Conservation (phyloP, 1,139 yeast genomes). For the Blastobotrys proliferans region DNA sequence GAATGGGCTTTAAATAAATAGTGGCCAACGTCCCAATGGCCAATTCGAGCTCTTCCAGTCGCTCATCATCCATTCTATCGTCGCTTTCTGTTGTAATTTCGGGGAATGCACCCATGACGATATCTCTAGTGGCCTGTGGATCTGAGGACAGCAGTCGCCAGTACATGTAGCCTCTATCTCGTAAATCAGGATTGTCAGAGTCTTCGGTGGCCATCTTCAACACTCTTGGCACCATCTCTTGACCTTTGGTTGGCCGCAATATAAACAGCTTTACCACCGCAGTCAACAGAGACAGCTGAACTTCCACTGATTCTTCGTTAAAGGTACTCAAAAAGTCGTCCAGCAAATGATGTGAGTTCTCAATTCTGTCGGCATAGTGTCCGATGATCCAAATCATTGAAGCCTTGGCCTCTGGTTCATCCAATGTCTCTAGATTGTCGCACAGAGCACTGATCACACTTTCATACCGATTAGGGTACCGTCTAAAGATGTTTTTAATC, state of each 20-base stretch:
- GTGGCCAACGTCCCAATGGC: slow-evolving; percentile 81
- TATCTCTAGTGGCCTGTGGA: slow-evolving; percentile 43
- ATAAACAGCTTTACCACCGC: slow-evolving; percentile 71
- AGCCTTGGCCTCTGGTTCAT: slow-evolving; percentile 75
- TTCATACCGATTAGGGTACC: slow-evolving; percentile 57
- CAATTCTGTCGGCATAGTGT: slow-evolving; percentile 54
- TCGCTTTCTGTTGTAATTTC: slow-evolving; percentile 62
- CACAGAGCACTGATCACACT: slow-evolving; percentile 43
- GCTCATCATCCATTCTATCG: slow-evolving; percentile 64
- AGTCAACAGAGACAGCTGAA: slow-evolving; percentile 69
- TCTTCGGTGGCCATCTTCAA: slow-evolving; percentile 74
- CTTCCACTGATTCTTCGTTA: slow-evolving; percentile 62
- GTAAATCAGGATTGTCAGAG: slow-evolving; percentile 70
- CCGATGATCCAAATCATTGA: slow-evolving; percentile 86
- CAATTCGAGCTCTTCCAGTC: slow-evolving; percentile 77
- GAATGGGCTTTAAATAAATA: slow-evolving; percentile 77
- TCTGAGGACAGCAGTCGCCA: slow-evolving; percentile 69
- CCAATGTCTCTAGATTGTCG: slow-evolving; percentile 45
- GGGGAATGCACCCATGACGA: slow-evolving; percentile 61
- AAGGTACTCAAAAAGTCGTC: slow-evolving; percentile 46
- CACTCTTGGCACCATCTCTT: slow-evolving; percentile 53
- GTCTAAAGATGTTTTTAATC: slow-evolving; percentile 68
- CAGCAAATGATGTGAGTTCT: slow-evolving; percentile 46
- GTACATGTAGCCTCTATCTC: slow-evolving; percentile 82
- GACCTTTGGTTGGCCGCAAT: slow-evolving; percentile 52